Conservation (phyloP, 179 eudicot species). For the Heliamphora pulchella region DNA sequence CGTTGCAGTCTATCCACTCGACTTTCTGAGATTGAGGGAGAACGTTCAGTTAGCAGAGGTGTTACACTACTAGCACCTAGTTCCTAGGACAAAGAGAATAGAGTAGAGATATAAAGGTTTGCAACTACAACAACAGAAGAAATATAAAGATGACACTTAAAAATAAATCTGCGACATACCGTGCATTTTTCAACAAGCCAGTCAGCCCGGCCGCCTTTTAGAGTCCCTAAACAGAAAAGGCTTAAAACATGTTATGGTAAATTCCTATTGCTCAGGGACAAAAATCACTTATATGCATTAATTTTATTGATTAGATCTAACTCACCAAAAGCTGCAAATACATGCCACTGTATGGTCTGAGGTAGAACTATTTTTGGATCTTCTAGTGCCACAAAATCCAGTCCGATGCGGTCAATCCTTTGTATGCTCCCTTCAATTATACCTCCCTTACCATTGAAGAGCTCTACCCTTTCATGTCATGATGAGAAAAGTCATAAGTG, state of each 20-base stretch:
- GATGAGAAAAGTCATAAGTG: constrained; percentile 17
- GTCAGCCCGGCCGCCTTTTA: constrained; percentile 91
- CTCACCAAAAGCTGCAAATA: constrained; percentile 89
- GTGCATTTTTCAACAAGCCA: constrained; percentile 99
- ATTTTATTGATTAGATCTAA: background rate
- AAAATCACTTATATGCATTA: background rate
- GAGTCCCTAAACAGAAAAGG: constrained; percentile 44
- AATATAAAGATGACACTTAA: background rate
- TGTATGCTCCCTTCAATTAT: constrained; percentile 68
- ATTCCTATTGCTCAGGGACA: background rate
- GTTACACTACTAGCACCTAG: constrained; percentile 85
- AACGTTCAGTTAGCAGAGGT: constrained; percentile 81
- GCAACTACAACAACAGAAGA: background rate
- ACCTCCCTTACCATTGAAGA: constrained; percentile 87
- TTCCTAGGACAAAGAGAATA: constrained; percentile 42
- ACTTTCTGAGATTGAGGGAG: constrained; percentile 74
- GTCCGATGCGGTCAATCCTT: constrained; percentile 65
- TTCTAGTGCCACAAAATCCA: constrained; percentile 58
- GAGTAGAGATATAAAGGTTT: background rate
- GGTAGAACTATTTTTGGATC: constrained; percentile 49
- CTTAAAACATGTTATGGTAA: constrained; percentile 17
- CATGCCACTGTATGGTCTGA: constrained; percentile 67
- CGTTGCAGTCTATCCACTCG: constrained; percentile 82
- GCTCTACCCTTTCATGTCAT: constrained; percentile 77
- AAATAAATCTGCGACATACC: constrained; percentile 31